Conservation (phyloP, 257 asterid species). For the Phtheirospermum japonicum region DNA sequence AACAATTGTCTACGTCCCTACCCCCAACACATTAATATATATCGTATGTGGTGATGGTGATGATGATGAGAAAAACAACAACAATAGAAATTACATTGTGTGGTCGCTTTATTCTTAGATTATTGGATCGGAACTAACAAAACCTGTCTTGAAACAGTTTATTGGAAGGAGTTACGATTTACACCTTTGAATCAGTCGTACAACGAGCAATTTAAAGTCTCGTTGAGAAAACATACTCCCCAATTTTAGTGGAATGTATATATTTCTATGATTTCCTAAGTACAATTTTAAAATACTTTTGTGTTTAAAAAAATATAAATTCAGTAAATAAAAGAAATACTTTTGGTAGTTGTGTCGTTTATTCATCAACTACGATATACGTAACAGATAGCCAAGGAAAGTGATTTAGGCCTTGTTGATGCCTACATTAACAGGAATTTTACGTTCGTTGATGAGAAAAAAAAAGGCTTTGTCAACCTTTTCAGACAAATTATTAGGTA, state of each 20-base stretch:
- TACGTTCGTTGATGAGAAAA: conserved; percentile 60
- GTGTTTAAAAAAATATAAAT: too few species aligned
- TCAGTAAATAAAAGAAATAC: not conserved
- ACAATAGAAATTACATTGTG: too few species aligned
- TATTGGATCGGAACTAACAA: conserved; percentile 2
- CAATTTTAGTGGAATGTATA: conserved; percentile 86
- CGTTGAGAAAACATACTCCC: conserved; percentile 59
- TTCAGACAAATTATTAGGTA: too few species aligned
- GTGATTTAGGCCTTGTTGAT: conserved; percentile 80
- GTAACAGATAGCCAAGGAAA: conserved; percentile 42
- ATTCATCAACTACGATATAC: conserved; percentile 56
- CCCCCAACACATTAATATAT: too few species aligned
- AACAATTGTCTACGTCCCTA: too few species aligned
- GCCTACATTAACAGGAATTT: conserved; percentile 76
- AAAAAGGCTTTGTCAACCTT: conserved; percentile 60
- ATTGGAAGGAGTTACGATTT: conserved; percentile 61
- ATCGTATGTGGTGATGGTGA: too few species aligned
- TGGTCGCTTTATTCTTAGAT: not conserved
- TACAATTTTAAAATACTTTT: not conserved
- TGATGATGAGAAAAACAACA: too few species aligned
- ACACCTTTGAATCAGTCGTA: conserved; percentile 48
- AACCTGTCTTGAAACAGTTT: conserved; percentile 38
- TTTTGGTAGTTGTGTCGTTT: conserved; percentile 32
- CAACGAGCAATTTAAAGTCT: conserved; percentile 39
- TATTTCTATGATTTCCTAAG: too few species aligned